Percentiles rank a stretch among this genome's conserved stretches.
Evolutionary conservation across 345 rosid species (phyloP).

Genomic region (Capsella bursapastoris): DNA sequence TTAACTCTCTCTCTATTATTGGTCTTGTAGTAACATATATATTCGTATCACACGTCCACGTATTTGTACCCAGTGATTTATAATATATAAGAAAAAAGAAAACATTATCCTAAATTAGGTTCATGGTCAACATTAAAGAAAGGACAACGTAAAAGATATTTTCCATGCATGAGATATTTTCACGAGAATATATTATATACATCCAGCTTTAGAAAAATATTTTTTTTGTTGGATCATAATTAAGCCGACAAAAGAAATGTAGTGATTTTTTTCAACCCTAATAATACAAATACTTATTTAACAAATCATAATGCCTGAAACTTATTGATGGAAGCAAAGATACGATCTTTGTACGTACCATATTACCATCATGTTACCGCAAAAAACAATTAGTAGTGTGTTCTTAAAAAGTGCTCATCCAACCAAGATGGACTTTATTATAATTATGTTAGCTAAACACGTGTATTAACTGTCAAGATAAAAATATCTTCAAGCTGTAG

Average conservation of each 20-base stretch:
- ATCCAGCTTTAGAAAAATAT: too few species aligned
- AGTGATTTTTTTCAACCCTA: background rate
- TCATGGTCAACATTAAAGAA: slow-evolving; percentile 24
- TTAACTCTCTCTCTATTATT: slow-evolving; percentile 21
- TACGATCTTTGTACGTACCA: slow-evolving; percentile 4
- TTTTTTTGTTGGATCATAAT: slow-evolving; percentile 19
- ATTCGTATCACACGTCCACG: slow-evolving; percentile 39
- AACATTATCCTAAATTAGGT: slow-evolving; percentile 40
- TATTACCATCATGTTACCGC: slow-evolving; percentile 8
- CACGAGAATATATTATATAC: background rate
- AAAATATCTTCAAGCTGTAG: background rate
- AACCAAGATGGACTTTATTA: slow-evolving; percentile 20
- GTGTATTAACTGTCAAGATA: background rate
- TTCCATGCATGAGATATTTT: slow-evolving; percentile 40
- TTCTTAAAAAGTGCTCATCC: slow-evolving; percentile 25
- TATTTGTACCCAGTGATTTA: slow-evolving; percentile 6
- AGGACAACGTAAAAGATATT: slow-evolving; percentile 40
- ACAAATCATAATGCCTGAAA: slow-evolving; percentile 23
- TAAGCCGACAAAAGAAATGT: slow-evolving; percentile 14
- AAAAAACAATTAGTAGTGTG: slow-evolving; percentile 13
- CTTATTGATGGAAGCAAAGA: slow-evolving; percentile 4
- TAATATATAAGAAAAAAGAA: background rate
- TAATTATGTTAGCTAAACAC: slow-evolving; percentile 25
- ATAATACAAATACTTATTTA: slow-evolving; percentile 14
- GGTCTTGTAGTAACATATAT: slow-evolving; percentile 18